Evolutionary conservation across 192 early-diverging fungal species (phyloP).

Genomic region (Coemansia sp.): DNA sequence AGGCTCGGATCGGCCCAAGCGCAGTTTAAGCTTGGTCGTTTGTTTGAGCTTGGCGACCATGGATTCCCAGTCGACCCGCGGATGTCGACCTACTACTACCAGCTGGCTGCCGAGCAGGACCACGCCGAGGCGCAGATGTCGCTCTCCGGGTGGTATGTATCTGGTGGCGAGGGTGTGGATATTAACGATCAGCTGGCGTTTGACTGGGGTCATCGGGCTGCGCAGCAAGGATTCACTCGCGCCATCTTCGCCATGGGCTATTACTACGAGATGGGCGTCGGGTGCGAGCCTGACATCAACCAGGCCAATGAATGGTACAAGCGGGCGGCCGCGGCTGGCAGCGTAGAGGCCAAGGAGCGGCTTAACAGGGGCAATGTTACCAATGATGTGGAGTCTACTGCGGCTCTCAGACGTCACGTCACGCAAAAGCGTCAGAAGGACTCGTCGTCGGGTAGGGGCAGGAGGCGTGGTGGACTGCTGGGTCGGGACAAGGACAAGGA

Average conservation of each 20-base stretch:
- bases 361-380: constrained; percentile 34
- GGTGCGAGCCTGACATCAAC: constrained; percentile 53
- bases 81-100: constrained; percentile 75
- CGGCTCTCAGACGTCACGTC: constrained; percentile 49
- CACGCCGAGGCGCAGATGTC: constrained; percentile 84
- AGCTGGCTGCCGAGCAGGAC: constrained; percentile 75
- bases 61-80: constrained; percentile 65
- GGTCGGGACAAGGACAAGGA: constrained; percentile 28
- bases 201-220: constrained; percentile 80
- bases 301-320: constrained; percentile 66
- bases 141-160: constrained; percentile 82
- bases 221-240: constrained; percentile 70
- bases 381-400: constrained; percentile 28
- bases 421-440: constrained; percentile 57
- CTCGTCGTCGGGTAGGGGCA: constrained; percentile 21
- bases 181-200: constrained; percentile 73
- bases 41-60: constrained; percentile 77
- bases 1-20: constrained; percentile 69
- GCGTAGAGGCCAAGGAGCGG: constrained; percentile 52
- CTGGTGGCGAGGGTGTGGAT: constrained; percentile 67
- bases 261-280: constrained; percentile 80
- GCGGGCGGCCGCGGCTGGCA: constrained; percentile 61
- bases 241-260: constrained; percentile 93
- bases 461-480: constrained; percentile 31
- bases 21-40: constrained; percentile 75